Base-by-base conservation (phyloP, 2,329 filamentous ascomycete genomes). In the Trichophyton simii region DNA sequence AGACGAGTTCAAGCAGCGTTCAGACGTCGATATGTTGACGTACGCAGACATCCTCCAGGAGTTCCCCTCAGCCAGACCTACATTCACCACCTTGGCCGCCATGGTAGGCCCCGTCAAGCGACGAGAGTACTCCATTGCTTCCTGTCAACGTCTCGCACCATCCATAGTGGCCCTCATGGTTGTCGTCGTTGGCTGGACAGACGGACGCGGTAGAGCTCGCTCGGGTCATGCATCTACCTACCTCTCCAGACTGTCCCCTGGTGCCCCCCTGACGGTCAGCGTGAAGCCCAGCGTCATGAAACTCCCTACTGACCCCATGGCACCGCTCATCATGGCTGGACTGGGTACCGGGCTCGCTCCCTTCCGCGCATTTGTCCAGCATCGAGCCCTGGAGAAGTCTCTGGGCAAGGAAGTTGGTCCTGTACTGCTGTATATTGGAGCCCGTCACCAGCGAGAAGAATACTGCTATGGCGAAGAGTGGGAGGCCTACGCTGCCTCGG, bases 201-300 rank as follows among this genome's bases (percentile, higher is more conserved):
- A 97, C 75, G 82, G 88, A 66, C 83, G 84, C 69, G 92, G 92
- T 70, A 89, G 91, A 71, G 87, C 88, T 69, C 91, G 94, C 68
- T 92, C 89, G 72, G 94, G 94, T 60, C 91, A 96, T 74, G 92
- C 94, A 6, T 96, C 92, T 9, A 87, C 87, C 66, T 99, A 95
- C 79, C 85, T 99, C 66, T 87, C 87, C 75, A 74, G 79, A 31
- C 86, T 99, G 41, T 81, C 82, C 11, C 79, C 89, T 11, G 94
- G 94, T 59, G 79, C 88, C 42, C 79, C 87, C 38, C 85, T 99
- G n/a, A 96, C 91, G 2, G 94, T 90, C 62, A 95, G 89, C 38
- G 91, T 99, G 73, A 99, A 99, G 80, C 90, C 94, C 0, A 96
- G 91, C 25, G 94, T 97, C 67, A 99, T 99, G 94, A 99, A 97